Evolutionary conservation across 2,329 filamentous ascomycete genomes (phyloP), one percentile per base, ranked within the genome.

Genomic region (Claviceps arundinis): DNA sequence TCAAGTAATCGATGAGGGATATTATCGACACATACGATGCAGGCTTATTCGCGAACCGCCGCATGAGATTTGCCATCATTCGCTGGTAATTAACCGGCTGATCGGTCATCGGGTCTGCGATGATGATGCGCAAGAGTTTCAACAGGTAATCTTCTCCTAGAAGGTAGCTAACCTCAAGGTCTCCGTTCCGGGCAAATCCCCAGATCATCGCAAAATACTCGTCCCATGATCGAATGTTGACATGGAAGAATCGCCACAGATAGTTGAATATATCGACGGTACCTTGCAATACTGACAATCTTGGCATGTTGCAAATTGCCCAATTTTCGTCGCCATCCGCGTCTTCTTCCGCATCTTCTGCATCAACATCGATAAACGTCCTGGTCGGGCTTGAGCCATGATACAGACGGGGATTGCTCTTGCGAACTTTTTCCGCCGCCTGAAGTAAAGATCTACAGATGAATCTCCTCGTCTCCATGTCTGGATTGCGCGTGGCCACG

Each of bases 201-300:
- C 77, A 62, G 55, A 90, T 71, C n/a, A 85, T 74, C 13, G 77
- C 76, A 62, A 91, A 91, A 53, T 84, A 84, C 60, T 91, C 86
- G 43, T 82, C 78, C 87, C 87, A 93, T 3, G 85, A 77, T 52
- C 82, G 78, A 30, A 80, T 69, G 46, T 76, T 71, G 2, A 70
- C 65, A 54, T 87, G 80, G 52, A 89, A 80, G n/a, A 68, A 70
- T 3, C 75, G 68, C 78, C 81, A 88, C 3, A 87, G 64, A 22
- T 72, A 64, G 34, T 72, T 68, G 48, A 89, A 71, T 22, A 80
- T 67, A 17, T 61, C 58, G 42, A 81, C 64, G 4, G 69, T 64
- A 2, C 64, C 62, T 26, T 64, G 60, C 22, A 77, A 22, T 24
- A 53, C 52, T 17, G 49, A 50, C 37, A 17, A 34, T 34, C 30